A percentile compares a stretch with the other conserved stretches of the same genome.
Evolutionary conservation across 2,329 filamentous ascomycete genomes (phyloP).

Genomic region (Pseudomassariella vexata): DNA sequence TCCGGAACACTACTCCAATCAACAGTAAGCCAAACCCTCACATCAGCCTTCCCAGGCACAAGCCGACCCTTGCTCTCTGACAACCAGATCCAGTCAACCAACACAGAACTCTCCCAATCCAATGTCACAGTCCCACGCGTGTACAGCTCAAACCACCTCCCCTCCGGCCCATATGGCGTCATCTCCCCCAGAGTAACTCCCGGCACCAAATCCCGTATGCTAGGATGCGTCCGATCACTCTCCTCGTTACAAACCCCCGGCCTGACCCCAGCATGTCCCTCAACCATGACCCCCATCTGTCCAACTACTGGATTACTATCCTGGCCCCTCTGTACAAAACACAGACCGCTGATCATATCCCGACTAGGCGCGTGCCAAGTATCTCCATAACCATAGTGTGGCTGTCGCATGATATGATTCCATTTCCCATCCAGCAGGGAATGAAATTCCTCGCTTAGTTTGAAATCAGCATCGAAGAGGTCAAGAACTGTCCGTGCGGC

Average conservation of each 20-base stretch:
- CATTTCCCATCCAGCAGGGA: constrained; percentile 46
- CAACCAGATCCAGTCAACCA: constrained; percentile 36
- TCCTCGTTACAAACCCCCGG: constrained; percentile 43
- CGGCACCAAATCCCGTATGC: constrained; percentile 22
- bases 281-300: constrained; percentile 47
- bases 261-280: constrained; percentile 31
- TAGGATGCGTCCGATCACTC: constrained; percentile 42
- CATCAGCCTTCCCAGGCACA: constrained; percentile 31
- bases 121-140: constrained; percentile 26
- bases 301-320: constrained; percentile 44
- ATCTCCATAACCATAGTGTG: constrained; percentile 47
- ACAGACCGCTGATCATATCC: constrained; percentile 47
- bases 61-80: constrained; percentile 31
- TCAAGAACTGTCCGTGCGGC: constrained; percentile 38
- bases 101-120: constrained; percentile 42
- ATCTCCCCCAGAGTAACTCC: constrained; percentile 15
- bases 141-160: constrained; percentile 40
- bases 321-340: constrained; percentile 45
- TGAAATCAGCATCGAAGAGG: constrained; percentile 45
- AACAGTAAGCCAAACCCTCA: constrained; percentile 37
- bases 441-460: constrained; percentile 45
- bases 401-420: constrained; percentile 48
- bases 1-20: constrained; percentile 37
- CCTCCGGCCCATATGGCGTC: constrained; percentile 10
- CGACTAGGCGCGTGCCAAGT: constrained; percentile 52